Base-by-base conservation (phyloP, 2,329 filamentous ascomycete species). In the Colletotrichum sp. region DNA sequence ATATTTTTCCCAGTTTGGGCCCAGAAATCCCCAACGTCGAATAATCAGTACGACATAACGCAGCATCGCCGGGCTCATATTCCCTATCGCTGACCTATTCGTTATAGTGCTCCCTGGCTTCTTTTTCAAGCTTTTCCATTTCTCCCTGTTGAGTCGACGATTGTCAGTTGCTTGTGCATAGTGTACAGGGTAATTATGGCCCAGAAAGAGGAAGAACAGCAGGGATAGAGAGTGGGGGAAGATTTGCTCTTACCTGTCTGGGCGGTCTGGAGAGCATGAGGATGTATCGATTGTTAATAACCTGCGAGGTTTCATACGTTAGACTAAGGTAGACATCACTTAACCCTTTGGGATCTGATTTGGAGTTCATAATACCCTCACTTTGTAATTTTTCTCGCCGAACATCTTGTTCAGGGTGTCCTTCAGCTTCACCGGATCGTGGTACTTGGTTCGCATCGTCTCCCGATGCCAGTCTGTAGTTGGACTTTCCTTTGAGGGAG, bases 331-430 rank as follows among this genome's bases (percentile, higher is more conserved):
- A n/a, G n/a, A n/a, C n/a, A n/a, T n/a, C n/a, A n/a, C n/a, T n/a
- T n/a, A n/a, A n/a, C n/a, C n/a, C n/a, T n/a, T n/a, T n/a, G n/a
- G n/a, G n/a, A n/a, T n/a, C n/a, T 63, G 13, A 32, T 0, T 63
- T 32, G 10, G 0, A 63, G 18, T 49, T 21, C 26, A 24, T 30
- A 71, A 24, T 30, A 71, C 72, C 59, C 57, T 60, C 18, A 74
- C 59, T 21, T 49, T 32, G 6, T 74, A 74, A 1, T 74, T 74
- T 0, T 60, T 68, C 18, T 64, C 32, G 13, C 72, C 72, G 15
- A 36, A 74, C 16, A 70, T 70, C 5, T 39, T 30, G 21, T 74
- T 16, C 16, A 74, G 67, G 10, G 72, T 64, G 7, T 26, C 13
- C 28, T 34, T 34, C 10, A 74, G 32, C 18, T 65, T 74, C 8